Base-by-base conservation (phyloP, 805 yeast genomes). In the Kazachstania kunashirensis region DNA sequence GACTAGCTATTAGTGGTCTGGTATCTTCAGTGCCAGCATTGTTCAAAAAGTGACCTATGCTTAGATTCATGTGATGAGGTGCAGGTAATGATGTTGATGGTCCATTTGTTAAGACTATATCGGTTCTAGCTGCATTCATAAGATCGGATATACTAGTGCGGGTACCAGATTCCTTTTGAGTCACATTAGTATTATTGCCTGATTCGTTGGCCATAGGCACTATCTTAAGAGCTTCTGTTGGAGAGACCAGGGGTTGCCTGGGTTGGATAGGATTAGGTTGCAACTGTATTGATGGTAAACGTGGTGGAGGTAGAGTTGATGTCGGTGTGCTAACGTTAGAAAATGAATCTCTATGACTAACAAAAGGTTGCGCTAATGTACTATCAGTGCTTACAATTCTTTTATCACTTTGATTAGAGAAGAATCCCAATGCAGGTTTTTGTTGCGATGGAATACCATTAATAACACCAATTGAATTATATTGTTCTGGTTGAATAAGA, bases 281-380 rank as follows among this genome's bases (percentile, higher is more conserved):
- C 10, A 57, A 38, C 19, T 55, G 55, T 23, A 58, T 55, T 4
- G 61, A 53, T 1, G 63, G 62, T 30, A 53, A 33, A 11, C 56
- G 46, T 14, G 60, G 63, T 11, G 58, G 56, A 2, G 61, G 63
- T 24, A 56, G 36, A 2, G 55, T 45, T 11, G 46, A 43, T 8
- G 33, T 33, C 3, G 57, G 52, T 13, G 55, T 39, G 9, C 45
- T 31, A 10, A 40, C 38, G 12, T 38, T 44, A 2, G 58, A 39
- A 33, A 53, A 53, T 3, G 45, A 36, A 9, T 53, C 55, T 24
- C 43, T 48, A 20, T 30, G 14, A 21, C 11, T 14, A n/a, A 33
- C 36, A 30, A 50, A 47, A 6, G 53, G 48, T n/a, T 46, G 49
- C 5, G 40, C 25, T 7, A 29, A 27, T 11, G 33, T 19, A n/a